phyloP scores from a whole-genome alignment of 2,329 filamentous ascomycete species.

The Gyromitra esculenta region DNA sequence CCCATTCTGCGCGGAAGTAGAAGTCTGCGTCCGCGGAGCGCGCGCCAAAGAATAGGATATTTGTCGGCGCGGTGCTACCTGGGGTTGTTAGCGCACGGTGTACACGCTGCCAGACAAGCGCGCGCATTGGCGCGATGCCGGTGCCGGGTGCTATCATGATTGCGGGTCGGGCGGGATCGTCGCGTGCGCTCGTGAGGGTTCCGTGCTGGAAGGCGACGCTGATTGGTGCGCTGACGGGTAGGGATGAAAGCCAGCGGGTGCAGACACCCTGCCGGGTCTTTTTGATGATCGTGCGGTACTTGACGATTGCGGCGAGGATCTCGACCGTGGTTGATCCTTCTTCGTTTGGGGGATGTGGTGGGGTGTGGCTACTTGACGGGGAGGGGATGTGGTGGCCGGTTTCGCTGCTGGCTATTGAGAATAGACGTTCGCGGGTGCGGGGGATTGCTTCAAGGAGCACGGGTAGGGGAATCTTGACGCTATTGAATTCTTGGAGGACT shows the following conservation, averaged over 20 bases:
- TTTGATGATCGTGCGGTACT: slow-evolving; percentile 87
- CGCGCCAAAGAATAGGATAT: slow-evolving; percentile 83
- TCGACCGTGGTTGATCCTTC: slow-evolving; percentile 65
- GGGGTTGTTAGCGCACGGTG: slow-evolving; percentile 55
- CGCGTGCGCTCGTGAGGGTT: slow-evolving; percentile 59
- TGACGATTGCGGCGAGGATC: slow-evolving; percentile 85
- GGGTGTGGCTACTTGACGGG: background rate
- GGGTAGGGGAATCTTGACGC: slow-evolving; percentile 80
- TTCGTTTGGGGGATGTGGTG: slow-evolving; percentile 59
- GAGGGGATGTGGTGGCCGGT: slow-evolving; percentile 56
- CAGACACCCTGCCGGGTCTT: slow-evolving; percentile 87
- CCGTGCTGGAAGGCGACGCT: slow-evolving; percentile 68
- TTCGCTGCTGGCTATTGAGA: slow-evolving; percentile 83
- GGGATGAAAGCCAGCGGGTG: slow-evolving; percentile 80
- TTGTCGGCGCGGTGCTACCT: slow-evolving; percentile 46
- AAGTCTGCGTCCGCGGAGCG: slow-evolving; percentile 77
- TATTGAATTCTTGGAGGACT: slow-evolving; percentile 87
- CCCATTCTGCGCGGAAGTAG: slow-evolving; percentile 84
- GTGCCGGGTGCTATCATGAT: slow-evolving; percentile 86
- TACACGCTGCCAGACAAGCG: slow-evolving; percentile 80
- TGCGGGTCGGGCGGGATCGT: slow-evolving; percentile 65
- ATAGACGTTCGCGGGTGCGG: slow-evolving; percentile 84
- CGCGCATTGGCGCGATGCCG: slow-evolving; percentile 83
- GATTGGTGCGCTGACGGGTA: slow-evolving; percentile 70
- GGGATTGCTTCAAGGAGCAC: slow-evolving; percentile 79